phyloP scores from a whole-genome alignment of 441 rosid species.

The Pelargonium myrrhifolium region DNA sequence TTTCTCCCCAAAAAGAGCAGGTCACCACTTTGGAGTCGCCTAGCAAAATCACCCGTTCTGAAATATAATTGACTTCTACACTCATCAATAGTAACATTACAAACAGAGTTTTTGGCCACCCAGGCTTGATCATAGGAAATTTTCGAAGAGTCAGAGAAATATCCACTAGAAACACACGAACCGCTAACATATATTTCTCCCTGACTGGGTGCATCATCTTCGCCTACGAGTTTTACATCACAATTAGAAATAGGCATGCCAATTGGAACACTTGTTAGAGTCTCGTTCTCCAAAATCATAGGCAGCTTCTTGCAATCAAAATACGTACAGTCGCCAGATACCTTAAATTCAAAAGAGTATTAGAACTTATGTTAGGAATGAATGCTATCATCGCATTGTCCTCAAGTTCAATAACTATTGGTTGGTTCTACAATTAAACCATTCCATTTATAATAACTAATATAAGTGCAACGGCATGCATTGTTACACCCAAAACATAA shows the following conservation, averaged over 20 bases:
- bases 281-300: constrained; percentile 46
- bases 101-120: constrained; percentile 35
- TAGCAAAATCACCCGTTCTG: constrained; percentile 85
- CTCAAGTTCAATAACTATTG: neutral
- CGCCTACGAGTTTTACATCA: constrained; percentile 49
- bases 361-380: constrained; percentile 8
- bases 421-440: neutral
- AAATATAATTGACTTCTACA: constrained; percentile 47
- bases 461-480: neutral
- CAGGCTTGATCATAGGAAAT: constrained; percentile 34
- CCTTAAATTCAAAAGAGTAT: constrained; percentile 43
- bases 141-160: constrained; percentile 30
- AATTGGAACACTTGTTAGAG: constrained; percentile 71
- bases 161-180: constrained; percentile 58
- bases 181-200: constrained; percentile 84
- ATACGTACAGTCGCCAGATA: constrained; percentile 84
- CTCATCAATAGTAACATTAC: constrained; percentile 30
- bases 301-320: constrained; percentile 83
- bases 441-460: neutral
- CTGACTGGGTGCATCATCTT: constrained; percentile 30
- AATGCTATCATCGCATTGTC: neutral
- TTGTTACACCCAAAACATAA: neutral
- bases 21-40: constrained; percentile 57
- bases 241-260: constrained; percentile 80
- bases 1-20: constrained; percentile 71